Conservation (phyloP, 129 eudicot species). For the Artemisia annua region DNA sequence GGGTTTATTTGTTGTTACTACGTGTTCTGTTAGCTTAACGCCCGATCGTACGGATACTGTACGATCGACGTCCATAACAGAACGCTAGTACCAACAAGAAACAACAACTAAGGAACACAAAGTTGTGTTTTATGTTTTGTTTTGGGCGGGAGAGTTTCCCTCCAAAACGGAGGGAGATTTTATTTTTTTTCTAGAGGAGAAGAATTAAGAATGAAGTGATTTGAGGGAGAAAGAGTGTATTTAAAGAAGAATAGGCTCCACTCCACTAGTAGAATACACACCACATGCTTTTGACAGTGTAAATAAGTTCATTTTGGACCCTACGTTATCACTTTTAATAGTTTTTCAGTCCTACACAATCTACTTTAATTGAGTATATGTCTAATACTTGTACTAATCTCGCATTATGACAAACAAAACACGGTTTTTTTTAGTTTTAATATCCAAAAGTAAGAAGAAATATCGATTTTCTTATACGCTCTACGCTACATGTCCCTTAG, state of each 20-base stretch:
- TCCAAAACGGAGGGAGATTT: conserved; percentile 23
- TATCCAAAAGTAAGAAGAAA: too few species aligned
- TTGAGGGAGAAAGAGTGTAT: conserved; percentile 12
- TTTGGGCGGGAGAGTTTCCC: conserved; percentile 41
- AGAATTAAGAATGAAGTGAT: conserved; percentile 19
- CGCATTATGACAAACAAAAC: too few species aligned
- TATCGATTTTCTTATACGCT: too few species aligned
- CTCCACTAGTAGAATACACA: not conserved
- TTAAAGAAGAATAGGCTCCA: conserved; percentile 26
- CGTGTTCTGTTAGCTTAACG: conserved; percentile 48
- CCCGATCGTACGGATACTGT: conserved; percentile 32
- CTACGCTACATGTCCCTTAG: too few species aligned
- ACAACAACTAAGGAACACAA: not conserved
- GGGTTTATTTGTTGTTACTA: conserved; percentile 36
- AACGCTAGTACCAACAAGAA: not conserved
- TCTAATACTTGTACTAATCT: too few species aligned
- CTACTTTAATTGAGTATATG: too few species aligned
- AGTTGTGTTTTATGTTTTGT: not conserved
- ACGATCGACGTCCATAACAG: conserved; percentile 38
- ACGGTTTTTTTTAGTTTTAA: too few species aligned
- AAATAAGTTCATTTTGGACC: conserved; percentile 21
- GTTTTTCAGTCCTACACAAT: conserved; percentile 17
- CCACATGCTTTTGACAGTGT: conserved; percentile 1
- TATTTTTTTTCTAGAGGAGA: not conserved
- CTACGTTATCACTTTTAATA: conserved; percentile 7